Evolutionary conservation across 257 asterid species (phyloP), one percentile per base, ranked within the genome.

Genomic region (Verbascum thapsus): DNA sequence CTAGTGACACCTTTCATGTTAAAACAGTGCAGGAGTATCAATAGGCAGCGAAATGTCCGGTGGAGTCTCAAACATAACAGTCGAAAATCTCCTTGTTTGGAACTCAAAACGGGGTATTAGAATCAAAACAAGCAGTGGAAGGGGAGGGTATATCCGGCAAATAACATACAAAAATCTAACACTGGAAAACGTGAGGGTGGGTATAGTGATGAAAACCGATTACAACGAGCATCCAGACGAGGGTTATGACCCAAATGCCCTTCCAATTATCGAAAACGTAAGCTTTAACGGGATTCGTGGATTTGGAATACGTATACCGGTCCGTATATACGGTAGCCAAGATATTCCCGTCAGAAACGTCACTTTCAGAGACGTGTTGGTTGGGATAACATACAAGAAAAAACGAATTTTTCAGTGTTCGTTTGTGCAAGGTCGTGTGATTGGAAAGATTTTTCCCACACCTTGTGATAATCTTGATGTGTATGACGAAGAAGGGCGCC

Each of bases 1-100:
- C 47, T 34, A 54, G 54, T 72, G 65, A 76, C 30, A 61, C 71
- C 58, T 67, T 72, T 40, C 61, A 32, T 56, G 58, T 55, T 45
- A 58, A 26, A 26, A 76, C 88, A 90, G 98, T 61, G 98, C 98
- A 72, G 98, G 98, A 57, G 87, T 90, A 58, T 90, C 96, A 38
- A 88, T 90, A 43, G 96, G 98, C 63, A 90, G 98, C 42, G 98
- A 90, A 80, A 90, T 90, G 98, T 90, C 98, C 1, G 98, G 98
- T 38, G 98, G 98, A 51, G 96, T 90, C 60, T 75, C 88, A 9
- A 88, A 85, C 17, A 68, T 88, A 52, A 71, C 83, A 0, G 81
- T 87, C 22, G 96, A 90, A 65, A 88, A 90, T 70, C 80, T 90
- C 68, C 80, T 78, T 16, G 90, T 90, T 58, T 83, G 94, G 94